Evolutionary conservation across 1,139 yeast species (phyloP), one percentile per base, ranked within the genome.

Genomic region (Candida dubliniensis): DNA sequence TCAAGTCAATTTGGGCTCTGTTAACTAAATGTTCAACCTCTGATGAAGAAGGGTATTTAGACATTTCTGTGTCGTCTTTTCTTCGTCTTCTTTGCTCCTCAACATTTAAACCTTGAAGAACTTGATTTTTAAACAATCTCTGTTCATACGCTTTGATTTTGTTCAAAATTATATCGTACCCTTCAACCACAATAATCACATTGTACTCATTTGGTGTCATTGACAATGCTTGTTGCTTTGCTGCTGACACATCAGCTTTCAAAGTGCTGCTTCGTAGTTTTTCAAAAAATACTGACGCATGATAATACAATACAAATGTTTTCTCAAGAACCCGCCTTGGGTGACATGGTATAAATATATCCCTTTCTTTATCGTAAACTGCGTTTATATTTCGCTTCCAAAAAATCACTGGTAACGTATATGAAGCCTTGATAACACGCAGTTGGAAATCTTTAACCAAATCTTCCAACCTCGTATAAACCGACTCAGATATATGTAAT

Each of bases 341-440:
- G 0, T 59, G 64, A 43, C 78, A 67, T 0, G 91, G 90, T 8
- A 78, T 69, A 49, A 81, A 84, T 0, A 74, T 55, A 50, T 81
- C 86, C 36, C 66, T 64, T 2, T 54, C 58, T 13, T 63, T 52
- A 52, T 77, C 76, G 55, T 79, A 82, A 1, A 59, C 54, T 1
- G 83, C 69, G 25, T 49, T 60, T 3, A 66, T 59, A 24, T 57
- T 54, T 9, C 79, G 54, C 44, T 59, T 63, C 77, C 77, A 74
- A 36, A 51, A 52, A 6, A 73, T 61, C 8, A 66, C 41, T 0
- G 76, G 76, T 4, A 59, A 23, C 6, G 55, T 57, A 34, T 41
- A 45, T 33, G 46, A 33, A 3, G 41, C 31, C 18, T 29, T 34
- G n/a, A 42, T 15, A 5, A 42, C 10, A 9, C 35, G 18, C 48